phyloP scores from a whole-genome alignment of 805 yeast species.

The Starmerella riodocensis region DNA sequence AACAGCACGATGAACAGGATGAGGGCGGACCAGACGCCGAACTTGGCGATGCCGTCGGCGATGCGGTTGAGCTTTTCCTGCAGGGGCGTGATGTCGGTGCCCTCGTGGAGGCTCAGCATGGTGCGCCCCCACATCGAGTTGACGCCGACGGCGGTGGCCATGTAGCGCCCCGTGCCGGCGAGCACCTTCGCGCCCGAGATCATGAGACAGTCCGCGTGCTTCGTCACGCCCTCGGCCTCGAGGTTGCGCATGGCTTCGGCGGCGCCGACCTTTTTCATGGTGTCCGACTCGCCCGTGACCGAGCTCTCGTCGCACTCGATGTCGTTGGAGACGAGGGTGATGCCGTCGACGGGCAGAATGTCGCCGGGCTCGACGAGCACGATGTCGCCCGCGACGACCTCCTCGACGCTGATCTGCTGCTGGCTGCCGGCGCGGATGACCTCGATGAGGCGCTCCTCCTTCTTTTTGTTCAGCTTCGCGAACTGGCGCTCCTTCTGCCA shows the following conservation, averaged over 20 bases:
- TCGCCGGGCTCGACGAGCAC: conserved; percentile 84
- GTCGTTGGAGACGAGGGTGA: conserved; percentile 52
- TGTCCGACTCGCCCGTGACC: conserved; percentile 85
- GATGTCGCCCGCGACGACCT: conserved; percentile 76
- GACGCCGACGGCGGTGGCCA: conserved; percentile 82
- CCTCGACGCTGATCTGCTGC: conserved; percentile 53
- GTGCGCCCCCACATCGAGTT: conserved; percentile 87
- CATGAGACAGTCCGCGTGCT: conserved; percentile 56
- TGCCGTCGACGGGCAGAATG: conserved; percentile 76
- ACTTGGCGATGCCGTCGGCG: conserved; percentile 91
- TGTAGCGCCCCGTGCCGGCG: conserved; percentile 72
- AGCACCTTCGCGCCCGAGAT: conserved; percentile 84
- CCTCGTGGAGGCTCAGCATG: conserved; percentile 63
- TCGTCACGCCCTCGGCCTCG: conserved; percentile 8
- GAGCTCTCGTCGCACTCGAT: conserved; percentile 87
- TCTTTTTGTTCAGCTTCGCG: conserved; percentile 72
- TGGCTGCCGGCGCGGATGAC: conserved; percentile 66
- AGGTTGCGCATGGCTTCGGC: conserved; percentile 27
- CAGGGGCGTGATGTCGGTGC: conserved; percentile 76
- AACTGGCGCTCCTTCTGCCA: conserved; percentile 93
- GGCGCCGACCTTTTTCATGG: conserved; percentile 58
- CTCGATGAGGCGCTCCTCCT: conserved; percentile 66
- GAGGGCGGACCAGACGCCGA: conserved; percentile 76
- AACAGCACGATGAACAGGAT: conserved; percentile 70
- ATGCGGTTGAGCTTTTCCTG: conserved; percentile 67